Evolutionary conservation across 2,329 filamentous ascomycete species (phyloP), one percentile per base, ranked within the genome.

Genomic region (Exophiala alcalophila): DNA sequence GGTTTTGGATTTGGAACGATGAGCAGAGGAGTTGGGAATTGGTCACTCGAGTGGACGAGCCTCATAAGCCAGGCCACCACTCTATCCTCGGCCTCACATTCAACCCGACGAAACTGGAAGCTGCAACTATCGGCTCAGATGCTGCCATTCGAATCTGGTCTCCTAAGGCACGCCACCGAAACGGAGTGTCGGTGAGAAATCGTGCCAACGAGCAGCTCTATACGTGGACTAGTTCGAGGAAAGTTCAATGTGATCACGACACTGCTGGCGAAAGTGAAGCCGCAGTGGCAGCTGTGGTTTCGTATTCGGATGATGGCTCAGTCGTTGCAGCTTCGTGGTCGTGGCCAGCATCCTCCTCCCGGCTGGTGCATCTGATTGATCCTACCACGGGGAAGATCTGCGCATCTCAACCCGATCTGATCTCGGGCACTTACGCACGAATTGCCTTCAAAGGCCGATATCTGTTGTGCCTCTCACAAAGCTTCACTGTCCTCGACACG

Each of bases 111-210:
- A 74, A 76, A 5, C 69, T 78, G 34, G 80, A 83, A 32, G 96
- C 97, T 61, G 86, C 86, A 6, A 94, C 90, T 1, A 73, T 95
- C 26, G 92, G 91, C 24, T 79, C 83, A 41, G 91, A 98, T 61
- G 82, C 81, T 8, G 68, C 78, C 15, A 77, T 94, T 25, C 81
- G 86, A 26, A 71, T 92, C 33, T 98, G 92, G 92, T 77, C 77
- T n/a, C 80, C 86, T 8, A 84, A 79, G 62, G 73, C 77, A 4
- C 77, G 84, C 31, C 76, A 80, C 50, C 78, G 81, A 33, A 79
- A 86, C 55, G 86, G 86, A 10, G 48, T 57, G 20, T 47, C 41
- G 14, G 54, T 29, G 44, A 61, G 44, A 51, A 79, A 76, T 39
- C 71, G 69, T 11, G 69, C 72, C 18, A 76, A 76, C 8, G 70